Evolutionary conservation across 164 flowering plant genomes (phyloP).

Genomic region (Umbellularia californica): DNA sequence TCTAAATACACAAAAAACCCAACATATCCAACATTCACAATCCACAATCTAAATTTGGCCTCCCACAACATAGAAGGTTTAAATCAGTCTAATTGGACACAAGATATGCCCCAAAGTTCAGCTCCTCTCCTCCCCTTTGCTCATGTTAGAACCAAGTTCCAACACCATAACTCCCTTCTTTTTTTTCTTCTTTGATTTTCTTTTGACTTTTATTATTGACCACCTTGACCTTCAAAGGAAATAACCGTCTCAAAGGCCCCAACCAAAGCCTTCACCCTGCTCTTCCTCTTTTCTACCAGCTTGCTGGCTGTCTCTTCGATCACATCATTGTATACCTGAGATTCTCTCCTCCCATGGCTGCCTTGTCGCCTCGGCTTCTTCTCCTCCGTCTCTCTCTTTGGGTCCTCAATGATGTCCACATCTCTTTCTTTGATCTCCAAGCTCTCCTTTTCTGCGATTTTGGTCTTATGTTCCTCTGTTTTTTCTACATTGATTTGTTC

Average conservation of each 20-base stretch:
- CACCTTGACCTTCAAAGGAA: constrained; percentile 16
- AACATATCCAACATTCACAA: no score
- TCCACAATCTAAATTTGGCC: no score
- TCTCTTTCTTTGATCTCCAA: neutral
- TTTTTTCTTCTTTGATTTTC: no score
- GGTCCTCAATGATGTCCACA: neutral
- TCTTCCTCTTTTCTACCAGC: constrained; percentile 52
- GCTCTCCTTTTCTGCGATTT: neutral
- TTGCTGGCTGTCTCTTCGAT: constrained; percentile 62
- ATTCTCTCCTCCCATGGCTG: constrained; percentile 30
- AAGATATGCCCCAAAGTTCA: no score
- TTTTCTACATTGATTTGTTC: no score
- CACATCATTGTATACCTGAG: constrained; percentile 47
- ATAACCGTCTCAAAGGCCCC: constrained; percentile 73
- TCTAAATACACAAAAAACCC: no score
- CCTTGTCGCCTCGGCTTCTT: constrained; percentile 21
- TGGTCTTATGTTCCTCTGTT: neutral
- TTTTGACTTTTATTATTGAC: neutral
- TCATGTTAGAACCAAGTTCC: no score
- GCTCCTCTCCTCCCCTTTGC: no score
- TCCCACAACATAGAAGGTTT: no score
- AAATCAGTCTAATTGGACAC: no score
- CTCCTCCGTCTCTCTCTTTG: neutral
- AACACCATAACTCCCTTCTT: no score
- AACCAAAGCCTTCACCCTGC: constrained; percentile 55